Base-by-base conservation (phyloP, 352 stramenopile genomes). In the Phytophthora sansomeana region DNA sequence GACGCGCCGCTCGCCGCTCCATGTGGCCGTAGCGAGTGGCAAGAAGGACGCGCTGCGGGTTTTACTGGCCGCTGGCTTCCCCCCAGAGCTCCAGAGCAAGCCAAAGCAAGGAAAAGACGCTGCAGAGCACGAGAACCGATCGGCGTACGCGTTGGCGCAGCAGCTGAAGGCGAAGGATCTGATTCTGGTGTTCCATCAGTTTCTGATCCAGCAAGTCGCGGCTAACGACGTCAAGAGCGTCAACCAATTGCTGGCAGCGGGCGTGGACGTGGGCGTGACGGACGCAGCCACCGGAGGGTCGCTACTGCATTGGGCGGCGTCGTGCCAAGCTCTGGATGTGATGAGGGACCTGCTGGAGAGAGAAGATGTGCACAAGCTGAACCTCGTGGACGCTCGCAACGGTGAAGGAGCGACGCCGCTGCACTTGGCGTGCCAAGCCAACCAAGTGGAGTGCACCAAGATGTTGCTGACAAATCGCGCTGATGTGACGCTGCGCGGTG, bases 151-250 rank as follows among this genome's bases (percentile, higher is more conserved):
- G 43, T 51, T 96, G 26, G 86, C 88, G 13, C 65, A 89, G 62
- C 63, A 87, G 43, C 64, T 88, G 21, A 73, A 86, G 42, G 77
- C 78, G 26, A 56, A 74, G 32, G 83, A 93, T 33, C 66, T 94
- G 21, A 49, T 96, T 28, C 77, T 89, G 51, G 86, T 94, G 24
- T 96, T 96, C 57, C 84, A 92, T 56, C 88, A 96, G 69, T 96
- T 94, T 63, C 66, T 86, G n/a, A 86, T 96, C 43, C 88, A 96
- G 58, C 80, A 96, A 46, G 75, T 96, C 30, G 88, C 88, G 19
- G 76, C 77, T 16, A 83, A 95, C 49, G 70, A 87, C 63, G 75
- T 85, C 2, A 38, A 67, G 1, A 79, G 78, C 39, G 83, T 96
- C 24, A 59, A 63, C 58, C 73, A 83, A 38, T 69, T 96, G 63